These are phyloP conservation scores for Dendrostoma leiphaemia DNA, from an alignment of 2,329 filamentous ascomycete species.

Conservation along the genomic window DNA sequence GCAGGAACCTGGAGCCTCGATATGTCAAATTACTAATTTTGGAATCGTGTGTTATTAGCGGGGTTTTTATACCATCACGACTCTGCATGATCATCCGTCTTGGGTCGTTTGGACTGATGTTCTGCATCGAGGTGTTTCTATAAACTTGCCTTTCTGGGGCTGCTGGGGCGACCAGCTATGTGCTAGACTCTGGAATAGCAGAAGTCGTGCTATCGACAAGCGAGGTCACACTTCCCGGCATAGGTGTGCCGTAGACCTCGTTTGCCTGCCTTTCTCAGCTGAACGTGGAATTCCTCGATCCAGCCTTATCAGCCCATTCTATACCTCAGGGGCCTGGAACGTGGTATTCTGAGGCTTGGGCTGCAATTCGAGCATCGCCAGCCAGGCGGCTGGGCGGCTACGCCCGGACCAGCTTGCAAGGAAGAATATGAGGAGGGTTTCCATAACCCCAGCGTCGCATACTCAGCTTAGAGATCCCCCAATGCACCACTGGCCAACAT, in stretches of 20 bases:
- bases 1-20: too few relatives aligned
- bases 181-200: not conserved
- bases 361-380: not conserved
- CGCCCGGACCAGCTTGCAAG: too few relatives aligned
- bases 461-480: constrained; percentile 43
- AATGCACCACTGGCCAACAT: constrained; percentile 87
- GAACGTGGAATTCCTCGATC: not conserved
- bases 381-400: too few relatives aligned
- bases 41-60: too few relatives aligned
- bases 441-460: not conserved
- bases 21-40: too few relatives aligned
- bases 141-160: not conserved
- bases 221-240: not conserved
- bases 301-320: not conserved
- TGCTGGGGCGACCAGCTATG: not conserved
- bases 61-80: too few relatives aligned
- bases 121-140: not conserved
- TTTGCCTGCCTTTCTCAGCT: not conserved
- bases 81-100: not conserved
- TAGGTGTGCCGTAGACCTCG: not conserved
- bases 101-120: not conserved
- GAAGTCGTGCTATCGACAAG: not conserved
- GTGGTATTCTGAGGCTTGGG: not conserved
- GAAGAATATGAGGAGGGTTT: not conserved
- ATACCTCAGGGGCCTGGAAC: not conserved